Conservation (phyloP, 768 basidiomycete genomes). For the Rhizopogon vinicolor region DNA sequence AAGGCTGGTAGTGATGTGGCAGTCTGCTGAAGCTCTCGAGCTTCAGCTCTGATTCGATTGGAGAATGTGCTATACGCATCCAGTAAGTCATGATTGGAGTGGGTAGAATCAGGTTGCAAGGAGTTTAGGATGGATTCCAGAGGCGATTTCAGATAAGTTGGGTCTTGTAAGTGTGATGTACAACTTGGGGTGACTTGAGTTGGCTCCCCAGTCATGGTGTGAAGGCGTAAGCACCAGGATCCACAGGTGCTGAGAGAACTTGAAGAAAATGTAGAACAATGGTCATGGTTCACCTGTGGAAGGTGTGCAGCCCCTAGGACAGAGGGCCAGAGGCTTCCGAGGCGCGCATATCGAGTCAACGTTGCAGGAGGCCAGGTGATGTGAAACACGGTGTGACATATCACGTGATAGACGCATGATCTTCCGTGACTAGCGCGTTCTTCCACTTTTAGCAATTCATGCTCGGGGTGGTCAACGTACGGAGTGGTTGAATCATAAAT, state of each 20-base stretch:
- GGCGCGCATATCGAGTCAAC: no score
- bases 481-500: no score
- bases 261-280: not conserved
- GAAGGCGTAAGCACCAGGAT: not conserved
- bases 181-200: not conserved
- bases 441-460: no score
- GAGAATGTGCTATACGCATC: slow-evolving; percentile 59
- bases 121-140: slow-evolving; percentile 46
- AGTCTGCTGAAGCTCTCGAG: slow-evolving; percentile 2
- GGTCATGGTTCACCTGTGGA: not conserved
- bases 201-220: not conserved
- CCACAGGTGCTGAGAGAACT: not conserved
- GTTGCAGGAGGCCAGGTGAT: no score
- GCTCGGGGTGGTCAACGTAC: no score
- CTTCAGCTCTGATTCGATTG: slow-evolving; percentile 32
- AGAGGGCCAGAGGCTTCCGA: no score
- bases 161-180: slow-evolving; percentile 10
- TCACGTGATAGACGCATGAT: not conserved
- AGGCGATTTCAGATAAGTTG: slow-evolving; percentile 33
- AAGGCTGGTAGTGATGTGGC: slow-evolving; percentile 16
- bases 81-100: slow-evolving; percentile 50
- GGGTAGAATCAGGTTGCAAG: slow-evolving; percentile 29
- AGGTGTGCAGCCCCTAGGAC: not conserved
- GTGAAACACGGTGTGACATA: not conserved
- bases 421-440: not conserved